Base-by-base conservation (phyloP, 208 protist genomes). In the Lotmaria passim region DNA sequence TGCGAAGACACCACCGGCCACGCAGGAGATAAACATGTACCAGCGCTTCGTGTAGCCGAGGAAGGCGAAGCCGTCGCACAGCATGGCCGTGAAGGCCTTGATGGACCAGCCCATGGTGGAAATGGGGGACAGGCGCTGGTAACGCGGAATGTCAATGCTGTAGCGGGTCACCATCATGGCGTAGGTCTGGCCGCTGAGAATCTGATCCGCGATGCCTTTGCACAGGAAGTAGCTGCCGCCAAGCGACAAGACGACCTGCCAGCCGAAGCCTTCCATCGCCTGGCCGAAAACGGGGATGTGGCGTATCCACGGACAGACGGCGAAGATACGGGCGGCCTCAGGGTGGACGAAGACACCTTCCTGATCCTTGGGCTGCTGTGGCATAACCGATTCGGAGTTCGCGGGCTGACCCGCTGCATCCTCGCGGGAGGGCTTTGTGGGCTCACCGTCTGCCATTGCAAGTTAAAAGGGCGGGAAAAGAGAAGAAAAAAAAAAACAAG, bases 41-140 rank as follows among this genome's bases (percentile, higher is more conserved):
- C 83, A 94, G 34, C 86, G 81, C 84, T 90, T 94, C 11, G 80
- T 83, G 75, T 92, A 94, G 44, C 83, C 81, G 48, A 86, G 73
- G 51, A 91, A 79, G 30, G 82, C 73, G 60, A 92, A 86, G 56
- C 73, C 73, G 55, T 92, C 89, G 57, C 78, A 83, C 24, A 92
- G 46, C 61, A 87, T 78, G n/a, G 82, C 89, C 14, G 65, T 81
- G 56, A 90, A 55, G 46, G 89, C 75, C 65, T 92, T 94, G 51
- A 90, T 75, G 28, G 89, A 83, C 78, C 80, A 89, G 21, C 82
- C 89, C 78, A 94, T 79, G 3, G 63, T 67, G 1, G 69, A 66
- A 31, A 92, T 68, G 24, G 57, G 66, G 10, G 65, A 65, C 50
- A 92, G 75, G 33, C 83, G 83, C 75, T 89, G 81, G 63, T 87